Conservation (phyloP, 257 asterid species). For the Avicennia marina region DNA sequence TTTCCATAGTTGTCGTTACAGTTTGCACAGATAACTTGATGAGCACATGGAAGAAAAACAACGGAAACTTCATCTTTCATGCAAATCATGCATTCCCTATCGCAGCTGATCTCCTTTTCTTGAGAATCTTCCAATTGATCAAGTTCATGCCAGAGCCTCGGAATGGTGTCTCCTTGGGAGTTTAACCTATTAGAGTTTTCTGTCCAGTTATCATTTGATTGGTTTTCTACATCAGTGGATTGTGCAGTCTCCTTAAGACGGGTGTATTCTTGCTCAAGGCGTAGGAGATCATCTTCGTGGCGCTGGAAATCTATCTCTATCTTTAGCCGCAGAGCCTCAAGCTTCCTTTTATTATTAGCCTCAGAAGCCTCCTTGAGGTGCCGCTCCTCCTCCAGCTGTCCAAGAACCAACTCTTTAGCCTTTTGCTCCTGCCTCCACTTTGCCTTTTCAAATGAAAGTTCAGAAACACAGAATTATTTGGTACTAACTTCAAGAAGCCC, state of each 20-base stretch:
- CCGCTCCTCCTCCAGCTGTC: slow-evolving; percentile 70
- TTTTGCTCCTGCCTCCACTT: slow-evolving; percentile 80
- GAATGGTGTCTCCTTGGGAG: slow-evolving; percentile 46
- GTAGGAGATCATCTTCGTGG: slow-evolving; percentile 82
- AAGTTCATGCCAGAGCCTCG: slow-evolving; percentile 50
- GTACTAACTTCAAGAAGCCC: neutral
- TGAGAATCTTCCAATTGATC: slow-evolving; percentile 40
- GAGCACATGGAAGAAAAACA: slow-evolving; percentile 90
- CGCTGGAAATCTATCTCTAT: slow-evolving; percentile 86
- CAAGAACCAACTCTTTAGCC: slow-evolving; percentile 49
- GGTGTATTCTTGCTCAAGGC: slow-evolving; percentile 76
- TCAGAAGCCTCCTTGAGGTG: slow-evolving; percentile 74
- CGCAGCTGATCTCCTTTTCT: slow-evolving; percentile 30
- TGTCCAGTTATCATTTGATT: slow-evolving; percentile 25
- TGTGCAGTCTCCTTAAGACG: slow-evolving; percentile 64
- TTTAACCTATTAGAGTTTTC: slow-evolving; percentile 40
- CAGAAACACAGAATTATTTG: slow-evolving; percentile 19
- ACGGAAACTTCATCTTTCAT: slow-evolving; percentile 82
- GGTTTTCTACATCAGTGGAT: slow-evolving; percentile 34
- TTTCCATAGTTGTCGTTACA: slow-evolving; percentile 66
- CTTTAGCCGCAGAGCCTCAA: slow-evolving; percentile 79
- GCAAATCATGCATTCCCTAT: slow-evolving; percentile 78
- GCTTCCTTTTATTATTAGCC: slow-evolving; percentile 65
- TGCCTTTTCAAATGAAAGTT: slow-evolving; percentile 43
- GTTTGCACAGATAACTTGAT: slow-evolving; percentile 71